Percentiles rank a stretch among this genome's conserved stretches.
Conservation (phyloP, 2,329 filamentous ascomycete species). For the Epichloe typhina region DNA sequence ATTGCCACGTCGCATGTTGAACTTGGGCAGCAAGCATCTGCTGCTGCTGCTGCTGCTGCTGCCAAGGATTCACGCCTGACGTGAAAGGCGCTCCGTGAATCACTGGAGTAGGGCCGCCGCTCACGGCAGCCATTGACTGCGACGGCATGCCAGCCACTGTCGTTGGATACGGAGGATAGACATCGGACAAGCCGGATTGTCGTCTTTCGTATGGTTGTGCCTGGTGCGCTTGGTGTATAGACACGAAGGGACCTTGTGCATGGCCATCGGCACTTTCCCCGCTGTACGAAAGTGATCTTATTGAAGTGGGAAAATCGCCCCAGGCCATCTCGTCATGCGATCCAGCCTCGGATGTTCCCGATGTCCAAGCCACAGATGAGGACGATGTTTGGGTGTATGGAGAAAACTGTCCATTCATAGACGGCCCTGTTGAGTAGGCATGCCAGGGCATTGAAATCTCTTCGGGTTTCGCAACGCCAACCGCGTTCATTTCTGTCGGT, state of each 20-base stretch:
- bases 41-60: conserved; percentile 23
- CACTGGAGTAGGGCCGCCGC: conserved; percentile 15
- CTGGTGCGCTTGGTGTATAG: conserved; percentile 24
- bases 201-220: conserved; percentile 30
- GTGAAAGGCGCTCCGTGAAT: conserved; percentile 19
- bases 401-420: conserved; percentile 36
- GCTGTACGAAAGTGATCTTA: conserved; percentile 36
- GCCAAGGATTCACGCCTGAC: conserved; percentile 30
- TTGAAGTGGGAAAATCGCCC: conserved; percentile 27
- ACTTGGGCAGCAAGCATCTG: conserved; percentile 14
- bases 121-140: conserved; percentile 20
- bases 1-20: conserved; percentile 20
- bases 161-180: conserved; percentile 29
- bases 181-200: conserved; percentile 26
- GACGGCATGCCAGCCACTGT: conserved; percentile 23
- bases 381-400: conserved; percentile 32
- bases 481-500: conserved; percentile 26
- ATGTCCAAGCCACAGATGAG: conserved; percentile 29
- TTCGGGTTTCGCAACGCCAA: conserved; percentile 26
- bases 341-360: conserved; percentile 21
- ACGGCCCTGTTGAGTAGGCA: conserved; percentile 35
- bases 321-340: conserved; percentile 33
- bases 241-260: conserved; percentile 25
- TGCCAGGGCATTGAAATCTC: conserved; percentile 35
- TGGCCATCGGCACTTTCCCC: conserved; percentile 26